These are phyloP conservation scores for Ceriops tagal DNA, from an alignment of 345 rosid genomes.

Conservation along the genomic window DNA sequence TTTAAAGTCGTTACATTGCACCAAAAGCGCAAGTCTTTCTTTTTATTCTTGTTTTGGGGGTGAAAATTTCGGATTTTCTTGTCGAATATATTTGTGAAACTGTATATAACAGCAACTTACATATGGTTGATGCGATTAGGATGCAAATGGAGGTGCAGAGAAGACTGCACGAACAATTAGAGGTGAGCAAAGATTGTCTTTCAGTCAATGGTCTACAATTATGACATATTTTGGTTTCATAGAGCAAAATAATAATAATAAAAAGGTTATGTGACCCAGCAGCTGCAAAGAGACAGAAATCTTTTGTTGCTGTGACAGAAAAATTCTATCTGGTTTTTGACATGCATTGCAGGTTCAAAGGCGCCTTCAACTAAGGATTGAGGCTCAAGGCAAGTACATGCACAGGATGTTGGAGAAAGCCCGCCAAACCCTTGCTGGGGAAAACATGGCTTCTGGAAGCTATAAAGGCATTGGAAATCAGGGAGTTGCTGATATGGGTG, in stretches of 20 bases:
- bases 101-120: slow-evolving; percentile 40
- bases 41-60: slow-evolving; percentile 21
- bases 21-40: not conserved
- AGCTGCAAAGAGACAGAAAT: not conserved
- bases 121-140: slow-evolving; percentile 58
- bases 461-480: slow-evolving; percentile 50
- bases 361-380: slow-evolving; percentile 94
- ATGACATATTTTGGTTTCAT: too few relatives aligned
- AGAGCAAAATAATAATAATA: not conserved
- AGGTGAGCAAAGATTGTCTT: slow-evolving; percentile 44
- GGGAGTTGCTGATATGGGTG: slow-evolving; percentile 38
- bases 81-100: slow-evolving; percentile 27
- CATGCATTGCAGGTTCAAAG: slow-evolving; percentile 64
- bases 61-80: slow-evolving; percentile 21
- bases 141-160: slow-evolving; percentile 99
- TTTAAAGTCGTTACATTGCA: not conserved
- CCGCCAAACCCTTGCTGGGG: slow-evolving; percentile 83
- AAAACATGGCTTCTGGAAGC: slow-evolving; percentile 51
- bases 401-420: slow-evolving; percentile 94
- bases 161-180: slow-evolving; percentile 94
- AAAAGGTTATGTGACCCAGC: not conserved
- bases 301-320: not conserved
- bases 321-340: not conserved
- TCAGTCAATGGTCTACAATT: too few relatives aligned
- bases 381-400: slow-evolving; percentile 99